Evolutionary conservation across 805 yeast genomes (phyloP).

Genomic region (Wickerhamiella hasegawae): DNA sequence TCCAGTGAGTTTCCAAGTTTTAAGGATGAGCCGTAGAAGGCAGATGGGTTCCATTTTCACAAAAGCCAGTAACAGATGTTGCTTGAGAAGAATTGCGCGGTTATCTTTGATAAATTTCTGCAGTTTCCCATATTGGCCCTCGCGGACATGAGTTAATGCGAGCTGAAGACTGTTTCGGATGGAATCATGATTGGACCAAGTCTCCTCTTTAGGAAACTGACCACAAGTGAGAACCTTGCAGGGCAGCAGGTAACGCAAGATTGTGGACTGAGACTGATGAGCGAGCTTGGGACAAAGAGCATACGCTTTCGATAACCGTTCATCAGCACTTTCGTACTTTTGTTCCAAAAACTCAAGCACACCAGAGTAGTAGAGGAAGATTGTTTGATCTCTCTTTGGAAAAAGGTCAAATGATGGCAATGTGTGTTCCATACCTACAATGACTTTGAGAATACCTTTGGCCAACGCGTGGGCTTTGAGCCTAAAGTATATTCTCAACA

Average conservation of each 20-base stretch:
- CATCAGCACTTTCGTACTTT: slow-evolving; percentile 6
- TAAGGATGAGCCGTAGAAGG: slow-evolving; percentile 8
- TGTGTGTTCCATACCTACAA: slow-evolving; percentile 4
- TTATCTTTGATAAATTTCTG: background rate
- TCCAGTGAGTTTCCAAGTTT: slow-evolving; percentile 8
- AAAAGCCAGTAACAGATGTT: slow-evolving; percentile 10
- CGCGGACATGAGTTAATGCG: slow-evolving; percentile 2
- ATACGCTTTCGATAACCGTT: slow-evolving; percentile 5
- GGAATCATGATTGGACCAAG: too few relatives aligned
- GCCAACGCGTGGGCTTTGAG: slow-evolving; percentile 13
- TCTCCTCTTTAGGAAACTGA: slow-evolving; percentile 6
- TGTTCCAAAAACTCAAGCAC: slow-evolving; percentile 10
- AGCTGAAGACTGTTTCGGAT: too few relatives aligned
- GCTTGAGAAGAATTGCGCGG: slow-evolving; percentile 5
- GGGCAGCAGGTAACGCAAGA: slow-evolving; percentile 12
- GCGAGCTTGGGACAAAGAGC: slow-evolving; percentile 1
- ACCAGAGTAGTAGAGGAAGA: slow-evolving; percentile 11
- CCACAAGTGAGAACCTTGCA: slow-evolving; percentile 5
- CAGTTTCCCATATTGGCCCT: slow-evolving; percentile 7
- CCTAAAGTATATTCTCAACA: slow-evolving; percentile 12
- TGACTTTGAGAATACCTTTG: slow-evolving; percentile 12
- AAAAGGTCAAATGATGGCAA: slow-evolving; percentile 9
- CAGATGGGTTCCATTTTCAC: slow-evolving; percentile 5
- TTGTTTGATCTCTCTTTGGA: slow-evolving; percentile 6
- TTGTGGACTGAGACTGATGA: slow-evolving; percentile 3